phyloP scores from a whole-genome alignment of 345 rosid species.

The Lepidium africanum region DNA sequence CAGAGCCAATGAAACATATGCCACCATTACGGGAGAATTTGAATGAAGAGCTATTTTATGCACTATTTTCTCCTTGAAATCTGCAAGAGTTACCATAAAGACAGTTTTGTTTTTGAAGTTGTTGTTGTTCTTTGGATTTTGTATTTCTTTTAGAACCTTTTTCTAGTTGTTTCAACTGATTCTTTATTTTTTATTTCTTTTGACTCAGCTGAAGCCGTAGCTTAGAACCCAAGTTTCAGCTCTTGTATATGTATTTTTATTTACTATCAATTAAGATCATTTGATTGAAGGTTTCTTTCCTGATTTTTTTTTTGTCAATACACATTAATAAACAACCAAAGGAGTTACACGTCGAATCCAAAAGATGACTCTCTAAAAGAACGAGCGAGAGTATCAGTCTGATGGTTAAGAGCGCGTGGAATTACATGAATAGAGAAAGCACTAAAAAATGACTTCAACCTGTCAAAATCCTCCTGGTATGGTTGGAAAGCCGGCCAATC shows the following conservation, averaged over 20 bases:
- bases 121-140: neutral
- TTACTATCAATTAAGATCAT: neutral
- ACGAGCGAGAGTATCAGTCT: no score
- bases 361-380: no score
- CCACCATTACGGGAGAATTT: conserved; percentile 52
- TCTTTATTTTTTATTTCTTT: neutral
- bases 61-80: conserved; percentile 33
- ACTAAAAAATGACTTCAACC: no score
- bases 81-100: conserved; percentile 26
- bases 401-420: no score
- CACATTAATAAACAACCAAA: no score
- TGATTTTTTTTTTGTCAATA: no score
- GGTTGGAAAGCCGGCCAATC: no score
- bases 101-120: no score
- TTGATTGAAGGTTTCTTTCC: neutral
- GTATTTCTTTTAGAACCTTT: neutral
- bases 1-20: conserved; percentile 71
- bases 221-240: neutral
- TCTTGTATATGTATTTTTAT: neutral
- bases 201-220: neutral
- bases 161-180: neutral
- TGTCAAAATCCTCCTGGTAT: no score
- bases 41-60: conserved; percentile 42
- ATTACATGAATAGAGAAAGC: no score
- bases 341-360: no score